Base-by-base conservation (phyloP, 495 filamentous ascomycete species). In the Penicillium paradoxum region DNA sequence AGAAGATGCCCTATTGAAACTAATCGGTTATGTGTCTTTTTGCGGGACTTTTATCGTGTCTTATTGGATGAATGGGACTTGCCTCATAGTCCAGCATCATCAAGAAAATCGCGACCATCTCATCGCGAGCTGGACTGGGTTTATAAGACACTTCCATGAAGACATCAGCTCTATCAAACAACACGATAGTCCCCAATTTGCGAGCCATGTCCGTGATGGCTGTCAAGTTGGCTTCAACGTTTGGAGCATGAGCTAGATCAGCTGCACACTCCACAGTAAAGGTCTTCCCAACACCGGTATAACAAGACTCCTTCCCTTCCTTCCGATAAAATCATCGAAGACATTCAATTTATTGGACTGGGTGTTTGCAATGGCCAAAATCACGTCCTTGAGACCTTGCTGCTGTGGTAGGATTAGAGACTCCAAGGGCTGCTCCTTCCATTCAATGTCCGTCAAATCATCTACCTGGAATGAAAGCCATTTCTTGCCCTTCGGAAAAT, bases 1-100 rank as follows among this genome's bases (percentile, higher is more conserved):
- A 83, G 53, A 84, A 67, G 49, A 85, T 81, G 21, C 84, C 83
- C 62, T 82, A 36, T 2, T 32, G 19, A 14, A 24, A 11, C 13
- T 13, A 11, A 24, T 62, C 32, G 58, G 49, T 43, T 7, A 9
- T 17, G 13, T 40, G 22, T 18, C 29, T n/a, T 34, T 2, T 9
- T 21, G 24, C 7, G 24, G 24, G 3, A 27, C 7, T 27, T 7
- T 27, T 7, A 27, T 27, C 24, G 24, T 7, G 7, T 27, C 24
- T 27, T 3, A 27, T n/a, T n/a, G n/a, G 7, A 27, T 27, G 24
- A 27, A 3, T 27, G 7, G 24, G 3, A 3, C 24, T 27, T 27
- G 24, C 24, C 24, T 27, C 7, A 69, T 83, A 78, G 55, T 81
- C 70, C 44, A 82, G 50, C 67, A 81, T 54, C 48, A 78, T 65